Evolutionary conservation across 768 basidiomycete genomes (phyloP), one percentile per base, ranked within the genome.

Genomic region (Hypsizygus marmoreus): DNA sequence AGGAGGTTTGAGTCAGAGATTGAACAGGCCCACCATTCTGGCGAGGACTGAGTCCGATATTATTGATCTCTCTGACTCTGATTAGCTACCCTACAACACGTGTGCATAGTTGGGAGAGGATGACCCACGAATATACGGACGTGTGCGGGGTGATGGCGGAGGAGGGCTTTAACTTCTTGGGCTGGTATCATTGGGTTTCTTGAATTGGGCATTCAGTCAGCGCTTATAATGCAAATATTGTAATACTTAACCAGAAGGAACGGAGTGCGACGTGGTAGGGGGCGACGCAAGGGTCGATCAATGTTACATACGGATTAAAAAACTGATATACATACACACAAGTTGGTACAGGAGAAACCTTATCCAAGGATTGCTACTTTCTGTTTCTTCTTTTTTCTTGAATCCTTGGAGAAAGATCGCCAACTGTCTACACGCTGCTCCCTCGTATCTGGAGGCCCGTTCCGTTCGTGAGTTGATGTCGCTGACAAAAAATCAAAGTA

Each of bases 351-450:
- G 45, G 40, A 43, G 44, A 41, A 48, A 40, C 51, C 28, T 28
- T 62, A 88, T 57, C 87, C 88, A 39, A 91, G 82, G 48, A 89
- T 64, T 35, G 71, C 67, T 40, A 65, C 71, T 67, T 91, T 90
- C 42, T 73, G 52, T 67, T 89, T 91, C 68, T 91, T 91, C 73
- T 92, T 94, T 77, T 90, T 92, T 68, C 86, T 88, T 29, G 76
- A 72, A 39, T 69, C 69, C 50, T 71, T 82, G 10, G 78, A 65
- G 60, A 94, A 94, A 19, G 70, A 72, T 45, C 91, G 79, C 91
- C 91, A 94, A 58, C 84, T 88, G 56, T 77, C 90, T 23, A 94
- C 91, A 24, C 91, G 84, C 54, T 87, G 72, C 50, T 94, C 91
- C 53, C 91, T 76, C 24, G 70, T 82, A 47, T 86, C 87, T 88